phyloP scores from a whole-genome alignment of 768 basidiomycete species.

The Agaricus sinodeliciosus region DNA sequence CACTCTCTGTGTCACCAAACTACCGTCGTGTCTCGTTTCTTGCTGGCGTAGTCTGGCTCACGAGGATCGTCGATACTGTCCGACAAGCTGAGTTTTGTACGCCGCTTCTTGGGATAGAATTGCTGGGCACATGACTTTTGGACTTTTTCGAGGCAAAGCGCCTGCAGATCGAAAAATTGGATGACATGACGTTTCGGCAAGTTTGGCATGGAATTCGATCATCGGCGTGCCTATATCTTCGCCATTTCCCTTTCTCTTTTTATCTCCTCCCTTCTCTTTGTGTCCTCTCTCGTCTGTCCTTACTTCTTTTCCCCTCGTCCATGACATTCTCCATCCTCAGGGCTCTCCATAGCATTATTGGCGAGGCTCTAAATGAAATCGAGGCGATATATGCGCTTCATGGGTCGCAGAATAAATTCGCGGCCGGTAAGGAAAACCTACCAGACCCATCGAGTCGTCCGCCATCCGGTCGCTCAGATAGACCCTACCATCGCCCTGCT shows the following conservation, averaged over 20 bases:
- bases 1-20: not conserved
- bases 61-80: slow-evolving; percentile 4
- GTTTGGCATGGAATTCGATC: slow-evolving; percentile 6
- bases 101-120: not conserved
- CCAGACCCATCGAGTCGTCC: not conserved
- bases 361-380: slow-evolving; percentile 63
- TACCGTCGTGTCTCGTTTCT: slow-evolving; percentile 1
- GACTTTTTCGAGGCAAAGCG: not conserved
- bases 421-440: slow-evolving; percentile 12
- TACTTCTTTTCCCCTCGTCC: not conserved
- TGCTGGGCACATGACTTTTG: slow-evolving; percentile 1
- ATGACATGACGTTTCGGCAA: slow-evolving; percentile 7
- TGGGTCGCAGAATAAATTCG: slow-evolving; percentile 11
- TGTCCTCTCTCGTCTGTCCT: not conserved
- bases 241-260: not conserved
- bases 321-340: slow-evolving; percentile 63
- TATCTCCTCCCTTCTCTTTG: not conserved
- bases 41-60: not conserved
- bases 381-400: slow-evolving; percentile 46
- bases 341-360: slow-evolving; percentile 59
- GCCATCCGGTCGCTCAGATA: not conserved
- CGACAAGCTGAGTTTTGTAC: not conserved
- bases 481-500: not conserved
- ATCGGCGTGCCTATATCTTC: slow-evolving; percentile 8
- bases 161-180: not conserved